Base-by-base conservation (phyloP, 106 monocot species). In the Triglochin maritima region DNA sequence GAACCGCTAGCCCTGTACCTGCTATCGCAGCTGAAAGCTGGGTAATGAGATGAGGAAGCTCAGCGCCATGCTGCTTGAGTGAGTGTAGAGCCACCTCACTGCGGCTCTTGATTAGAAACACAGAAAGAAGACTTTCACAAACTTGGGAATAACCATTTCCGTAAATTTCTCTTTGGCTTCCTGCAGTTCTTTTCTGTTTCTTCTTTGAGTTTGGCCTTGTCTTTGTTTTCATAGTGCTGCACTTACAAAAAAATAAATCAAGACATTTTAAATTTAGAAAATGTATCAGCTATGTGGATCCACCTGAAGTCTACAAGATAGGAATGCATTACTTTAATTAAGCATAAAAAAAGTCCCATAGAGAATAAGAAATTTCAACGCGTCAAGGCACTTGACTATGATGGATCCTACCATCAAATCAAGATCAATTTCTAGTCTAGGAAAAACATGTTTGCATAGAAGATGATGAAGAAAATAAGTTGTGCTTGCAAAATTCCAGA, bases 1-100 rank as follows among this genome's bases (percentile, higher is more conserved):
- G 63, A 63, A 95, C 75, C 43, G 90, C 90, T 12, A 95, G 72
- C 59, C 87, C 90, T n/a, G 81, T 79, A 71, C 90, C 94, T 16
- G 84, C 87, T 64, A 90, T 83, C 3, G 85, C 85, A 9, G 89
- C 80, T 47, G 87, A 82, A 8, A 84, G 62, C 43, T 83, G 80
- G 49, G 63, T 81, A 45, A 95, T 75, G 44, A 90, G 58, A 60
- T 85, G 57, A 53, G 72, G 57, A 62, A 95, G 63, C 62, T 87
- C 83, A 2, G 77, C 72, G 3, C 79, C 78, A 56, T 82, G 81
- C 62, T 87, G 87, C 76, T 81, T 90, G 67, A 90, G 72, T 6
- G 80, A 80, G 67, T 75, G 69, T 52, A 78, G 44, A 10, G 67
- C 66, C 14, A 48, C 60, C 45, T 44, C 70, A 66, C 17, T 55